Conservation (phyloP, 371 early-diverging fungal species). For the Mortierella sp. region DNA sequence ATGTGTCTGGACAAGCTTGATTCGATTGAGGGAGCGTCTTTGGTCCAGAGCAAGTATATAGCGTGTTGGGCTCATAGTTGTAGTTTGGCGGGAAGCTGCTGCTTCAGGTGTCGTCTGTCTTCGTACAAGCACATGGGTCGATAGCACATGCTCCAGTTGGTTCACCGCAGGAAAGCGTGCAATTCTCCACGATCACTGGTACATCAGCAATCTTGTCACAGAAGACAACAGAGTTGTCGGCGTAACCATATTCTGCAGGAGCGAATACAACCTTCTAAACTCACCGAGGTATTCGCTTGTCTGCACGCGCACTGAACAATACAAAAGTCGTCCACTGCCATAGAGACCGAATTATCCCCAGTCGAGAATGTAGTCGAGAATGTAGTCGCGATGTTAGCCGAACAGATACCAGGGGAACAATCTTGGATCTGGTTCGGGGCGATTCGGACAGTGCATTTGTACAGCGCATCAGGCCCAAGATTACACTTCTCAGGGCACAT, state of each 20-base stretch:
- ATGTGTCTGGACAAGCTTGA: no score
- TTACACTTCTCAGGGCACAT: background rate
- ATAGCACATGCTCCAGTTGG: no score
- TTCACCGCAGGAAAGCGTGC: no score
- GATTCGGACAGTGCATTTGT: background rate
- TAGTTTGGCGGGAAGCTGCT: background rate
- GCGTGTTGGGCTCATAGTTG: no score
- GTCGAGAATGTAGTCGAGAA: no score
- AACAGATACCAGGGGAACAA: constrained; percentile 16
- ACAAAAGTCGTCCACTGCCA: constrained; percentile 6
- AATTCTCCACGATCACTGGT: no score
- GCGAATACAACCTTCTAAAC: background rate
- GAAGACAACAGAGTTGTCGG: no score
- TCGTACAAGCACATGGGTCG: background rate
- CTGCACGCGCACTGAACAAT: constrained; percentile 15
- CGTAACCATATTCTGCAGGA: no score
- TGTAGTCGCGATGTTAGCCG: background rate
- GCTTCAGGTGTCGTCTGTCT: background rate
- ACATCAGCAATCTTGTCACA: no score
- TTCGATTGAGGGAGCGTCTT: no score
- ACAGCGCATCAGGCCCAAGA: background rate
- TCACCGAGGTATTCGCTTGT: constrained; percentile 6
- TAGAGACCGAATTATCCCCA: background rate
- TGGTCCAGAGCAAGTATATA: no score
- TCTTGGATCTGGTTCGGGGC: background rate